Evolutionary conservation across 495 filamentous ascomycete species (phyloP).

Genomic region (Hypoxylon perforatum): DNA sequence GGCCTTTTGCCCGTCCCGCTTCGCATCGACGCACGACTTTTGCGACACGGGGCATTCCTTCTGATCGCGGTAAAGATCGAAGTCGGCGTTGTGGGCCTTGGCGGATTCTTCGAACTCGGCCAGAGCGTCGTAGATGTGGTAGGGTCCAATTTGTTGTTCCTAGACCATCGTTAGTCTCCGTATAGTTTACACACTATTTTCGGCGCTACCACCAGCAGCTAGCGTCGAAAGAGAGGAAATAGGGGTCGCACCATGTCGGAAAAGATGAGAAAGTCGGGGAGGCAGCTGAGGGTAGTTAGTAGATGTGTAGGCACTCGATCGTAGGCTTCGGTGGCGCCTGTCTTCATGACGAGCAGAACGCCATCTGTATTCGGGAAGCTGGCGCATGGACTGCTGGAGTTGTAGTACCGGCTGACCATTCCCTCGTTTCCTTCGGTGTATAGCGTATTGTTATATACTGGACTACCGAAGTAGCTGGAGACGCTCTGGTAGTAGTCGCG

Average conservation of each 20-base stretch:
- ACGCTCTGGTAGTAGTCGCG: slow-evolving; percentile 46
- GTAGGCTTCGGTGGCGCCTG: slow-evolving; percentile 62
- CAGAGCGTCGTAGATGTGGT: slow-evolving; percentile 62
- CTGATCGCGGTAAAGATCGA: slow-evolving; percentile 59
- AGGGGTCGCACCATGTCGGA: slow-evolving; percentile 54
- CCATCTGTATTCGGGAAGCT: slow-evolving; percentile 44
- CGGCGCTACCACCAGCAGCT: background rate
- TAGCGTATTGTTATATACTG: slow-evolving; percentile 45
- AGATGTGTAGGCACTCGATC: slow-evolving; percentile 61
- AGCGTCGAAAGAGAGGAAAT: slow-evolving; percentile 1
- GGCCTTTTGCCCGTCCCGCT: slow-evolving; percentile 50
- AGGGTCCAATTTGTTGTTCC: slow-evolving; percentile 56
- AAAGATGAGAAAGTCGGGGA: slow-evolving; percentile 61
- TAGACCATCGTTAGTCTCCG: slow-evolving; percentile 30
- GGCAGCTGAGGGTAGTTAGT: slow-evolving; percentile 56
- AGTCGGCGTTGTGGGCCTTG: slow-evolving; percentile 52
- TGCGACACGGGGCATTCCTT: slow-evolving; percentile 51
- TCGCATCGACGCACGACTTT: slow-evolving; percentile 45
- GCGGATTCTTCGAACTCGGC: slow-evolving; percentile 52
- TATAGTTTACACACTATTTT: background rate
- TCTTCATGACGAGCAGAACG: slow-evolving; percentile 58
- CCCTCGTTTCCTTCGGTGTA: slow-evolving; percentile 42
- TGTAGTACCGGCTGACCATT: slow-evolving; percentile 40
- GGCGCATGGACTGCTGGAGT: slow-evolving; percentile 43
- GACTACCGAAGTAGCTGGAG: slow-evolving; percentile 33